Evolutionary conservation across 2,329 filamentous ascomycete genomes (phyloP), one percentile per base, ranked within the genome.

Genomic region (Fusarium penzigii): DNA sequence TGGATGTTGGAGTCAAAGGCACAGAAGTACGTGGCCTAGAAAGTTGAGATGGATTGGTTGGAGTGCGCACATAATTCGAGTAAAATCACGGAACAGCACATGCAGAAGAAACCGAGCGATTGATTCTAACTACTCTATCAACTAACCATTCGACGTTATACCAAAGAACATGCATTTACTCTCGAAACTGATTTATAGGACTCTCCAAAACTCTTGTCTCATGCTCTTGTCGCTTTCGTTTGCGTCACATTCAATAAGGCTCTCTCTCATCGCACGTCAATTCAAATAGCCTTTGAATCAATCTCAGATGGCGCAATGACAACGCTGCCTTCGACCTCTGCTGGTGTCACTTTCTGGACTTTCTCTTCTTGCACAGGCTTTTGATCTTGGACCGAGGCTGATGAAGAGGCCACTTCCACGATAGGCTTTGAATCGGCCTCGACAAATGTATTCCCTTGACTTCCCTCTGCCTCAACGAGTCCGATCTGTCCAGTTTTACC

Each of bases 221-320:
- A 4, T 25, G 20, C 7, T 7, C 20, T 25, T 25, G 5, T 25
- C 20, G 20, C 20, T 7, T 7, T 25, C 20, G 7, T 25, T 9
- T 36, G 10, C 9, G 9, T 11, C 32, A 3, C 5, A 4, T 36
- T 36, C 5, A 36, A 36, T 36, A 9, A 36, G 32, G 4, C 13
- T 36, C 9, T 11, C 5, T 14, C 10, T 9, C 32, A 3, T 29
- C 16, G 16, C 9, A 7, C 20, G 3, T 29, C 20, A 9, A 25
- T 42, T 25, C 32, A 14, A 14, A 16, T 13, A n/a, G 5, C 8
- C 42, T 43, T 43, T 54, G 52, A 52, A 16, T 52, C 49, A 0
- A 48, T 41, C 8, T 48, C 49, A 9, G 32, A 34, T 13, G 45
- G 29, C 10, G 32, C n/a, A 44, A 14, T 46, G 8, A 39, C 39